Percentiles rank a stretch among this genome's conserved stretches.
Conservation (phyloP, 805 yeast genomes). For the Nakazawaea siamensis region DNA sequence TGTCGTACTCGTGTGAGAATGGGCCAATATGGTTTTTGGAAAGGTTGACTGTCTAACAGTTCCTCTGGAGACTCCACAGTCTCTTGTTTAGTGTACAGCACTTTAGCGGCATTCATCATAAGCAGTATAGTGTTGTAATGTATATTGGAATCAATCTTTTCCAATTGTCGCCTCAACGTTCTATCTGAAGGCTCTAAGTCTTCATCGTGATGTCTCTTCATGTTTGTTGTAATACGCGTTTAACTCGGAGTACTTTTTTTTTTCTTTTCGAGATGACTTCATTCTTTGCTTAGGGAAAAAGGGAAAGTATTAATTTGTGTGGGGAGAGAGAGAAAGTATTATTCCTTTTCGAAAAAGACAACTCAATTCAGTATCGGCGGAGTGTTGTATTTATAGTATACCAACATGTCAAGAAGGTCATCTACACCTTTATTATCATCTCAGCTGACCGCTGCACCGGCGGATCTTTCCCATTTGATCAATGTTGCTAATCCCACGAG, state of each 20-base stretch:
- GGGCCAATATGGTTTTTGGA: constrained; percentile 10
- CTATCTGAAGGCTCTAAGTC: too few relatives aligned
- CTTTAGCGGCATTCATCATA: constrained; percentile 9
- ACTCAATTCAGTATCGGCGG: too few relatives aligned
- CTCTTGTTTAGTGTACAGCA: neutral
- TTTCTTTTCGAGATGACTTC: too few relatives aligned
- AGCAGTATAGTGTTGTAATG: constrained; percentile 8
- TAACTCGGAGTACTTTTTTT: too few relatives aligned
- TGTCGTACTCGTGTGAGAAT: constrained; percentile 3
- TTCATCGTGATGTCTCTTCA: too few relatives aligned
- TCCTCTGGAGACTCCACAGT: neutral
- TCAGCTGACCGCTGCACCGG: neutral
- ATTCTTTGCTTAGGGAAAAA: too few relatives aligned
- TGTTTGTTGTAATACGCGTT: too few relatives aligned
- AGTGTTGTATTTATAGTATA: too few relatives aligned
- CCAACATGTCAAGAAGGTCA: constrained; percentile 6
- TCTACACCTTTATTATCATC: constrained; percentile 6
- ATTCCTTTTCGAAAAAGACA: too few relatives aligned
- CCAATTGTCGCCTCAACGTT: constrained; percentile 1
- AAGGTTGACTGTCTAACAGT: neutral
- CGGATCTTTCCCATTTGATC: constrained; percentile 7
- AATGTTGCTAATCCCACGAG: constrained; percentile 32
- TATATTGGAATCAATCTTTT: constrained; percentile 7
- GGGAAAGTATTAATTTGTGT: too few relatives aligned
- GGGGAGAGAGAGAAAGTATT: too few relatives aligned